These are phyloP conservation scores for Austroboletus eburneus DNA, from an alignment of 768 basidiomycete species.

Conservation along the genomic window DNA sequence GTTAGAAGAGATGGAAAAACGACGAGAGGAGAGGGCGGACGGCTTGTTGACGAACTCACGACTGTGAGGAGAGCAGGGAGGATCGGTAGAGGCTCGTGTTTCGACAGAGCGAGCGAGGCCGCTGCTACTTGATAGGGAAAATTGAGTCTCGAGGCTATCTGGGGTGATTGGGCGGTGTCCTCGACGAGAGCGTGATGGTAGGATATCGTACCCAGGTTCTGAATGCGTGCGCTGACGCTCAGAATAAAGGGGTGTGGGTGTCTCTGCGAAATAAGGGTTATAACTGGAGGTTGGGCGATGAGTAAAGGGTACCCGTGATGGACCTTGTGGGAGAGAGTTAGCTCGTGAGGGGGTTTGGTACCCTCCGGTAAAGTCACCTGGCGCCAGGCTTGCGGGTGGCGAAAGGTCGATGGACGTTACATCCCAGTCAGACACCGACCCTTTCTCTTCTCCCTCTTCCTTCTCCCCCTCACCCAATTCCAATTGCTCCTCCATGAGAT, in stretches of 20 bases:
- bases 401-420: constrained; percentile 47
- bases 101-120: constrained; percentile 41
- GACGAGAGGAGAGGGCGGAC: constrained; percentile 20
- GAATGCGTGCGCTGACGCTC: constrained; percentile 11
- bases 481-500: constrained; percentile 66
- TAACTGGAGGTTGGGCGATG: constrained; percentile 25
- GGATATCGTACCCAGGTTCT: constrained; percentile 17
- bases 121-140: constrained; percentile 46
- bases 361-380: constrained; percentile 49
- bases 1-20: constrained; percentile 32
- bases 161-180: constrained; percentile 41
- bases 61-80: constrained; percentile 13
- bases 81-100: constrained; percentile 41
- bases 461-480: constrained; percentile 38
- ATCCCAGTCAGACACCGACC: constrained; percentile 66
- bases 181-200: constrained; percentile 22
- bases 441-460: constrained; percentile 30
- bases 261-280: constrained; percentile 11
- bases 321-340: constrained; percentile 3
- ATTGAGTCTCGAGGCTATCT: constrained; percentile 48
- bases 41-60: constrained; percentile 18
- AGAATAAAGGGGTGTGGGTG: background rate
- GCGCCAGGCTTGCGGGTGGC: constrained; percentile 40
- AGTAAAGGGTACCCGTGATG: constrained; percentile 8
- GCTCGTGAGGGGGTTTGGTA: constrained; percentile 63